Base-by-base conservation (phyloP, 306 rosid species). In the Prosopis cineraria region DNA sequence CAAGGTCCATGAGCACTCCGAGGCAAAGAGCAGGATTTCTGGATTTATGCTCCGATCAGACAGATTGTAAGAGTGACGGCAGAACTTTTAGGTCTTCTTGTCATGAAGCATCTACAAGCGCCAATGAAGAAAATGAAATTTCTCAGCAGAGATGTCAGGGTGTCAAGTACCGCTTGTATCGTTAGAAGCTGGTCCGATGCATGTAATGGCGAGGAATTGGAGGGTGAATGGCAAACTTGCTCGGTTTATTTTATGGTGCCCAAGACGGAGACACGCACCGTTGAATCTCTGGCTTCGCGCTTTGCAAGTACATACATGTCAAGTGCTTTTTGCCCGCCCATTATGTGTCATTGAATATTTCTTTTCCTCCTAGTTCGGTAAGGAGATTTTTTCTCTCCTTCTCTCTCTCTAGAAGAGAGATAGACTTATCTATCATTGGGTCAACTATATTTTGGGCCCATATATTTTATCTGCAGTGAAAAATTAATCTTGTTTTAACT, bases 1-100 rank as follows among this genome's bases (percentile, higher is more conserved):
- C 84, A 20, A 86, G 93, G 73, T 87, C 97, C 31, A 83, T 82
- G 79, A 91, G 96, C 78, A 88, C 90, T 40, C 93, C 96, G 37
- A 87, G 81, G 84, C 92, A 84, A 79, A 83, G 96, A 71, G 77
- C 82, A 58, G 82, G 81, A 39, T 86, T 74, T 59, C 53, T 82
- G 34, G 92, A 87, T 62, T 43, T 80, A 47, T 80, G 59, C 80
- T 77, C 83, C 20, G 70, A 78, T 81, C 77, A 60, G 25, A 77
- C 67, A 68, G 79, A 73, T 52, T 70, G 75, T 41, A 84, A 68
- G 0, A 65, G 67, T 10, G 79, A 81, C 1, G 77, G 68, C 19
- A 20, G 68, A 41, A 70, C 84, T 40, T 79, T 82, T 30, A 83
- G 80, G 82, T 78, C 85, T 64, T 82, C 90, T 63, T 72, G 72